A percentile compares a stretch with the other conserved stretches of the same genome.
These are phyloP conservation scores for Russula earlei DNA, from an alignment of 768 basidiomycete genomes.

Conservation along the genomic window DNA sequence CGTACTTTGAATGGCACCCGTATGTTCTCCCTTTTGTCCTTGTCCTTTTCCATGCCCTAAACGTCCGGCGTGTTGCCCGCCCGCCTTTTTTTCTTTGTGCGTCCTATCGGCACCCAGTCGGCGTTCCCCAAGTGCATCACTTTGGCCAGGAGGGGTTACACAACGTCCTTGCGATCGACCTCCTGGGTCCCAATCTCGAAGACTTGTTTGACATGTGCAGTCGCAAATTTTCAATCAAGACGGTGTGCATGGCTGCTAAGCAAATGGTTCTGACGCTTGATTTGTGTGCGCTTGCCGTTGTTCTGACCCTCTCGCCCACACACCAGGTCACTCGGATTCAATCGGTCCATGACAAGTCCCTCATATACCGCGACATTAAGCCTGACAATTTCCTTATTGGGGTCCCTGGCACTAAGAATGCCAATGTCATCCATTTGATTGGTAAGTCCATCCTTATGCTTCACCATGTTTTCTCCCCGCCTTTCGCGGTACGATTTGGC, in stretches of 20 bases:
- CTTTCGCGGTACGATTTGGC: background rate
- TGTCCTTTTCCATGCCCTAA: conserved; percentile 1
- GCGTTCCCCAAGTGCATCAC: conserved; percentile 96
- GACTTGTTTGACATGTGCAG: conserved; percentile 98
- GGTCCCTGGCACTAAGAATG: conserved; percentile 82
- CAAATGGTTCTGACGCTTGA: conserved; percentile 60
- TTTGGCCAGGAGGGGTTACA: conserved; percentile 98
- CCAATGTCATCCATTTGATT: conserved; percentile 81
- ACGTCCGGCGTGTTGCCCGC: background rate
- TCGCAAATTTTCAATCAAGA: conserved; percentile 97
- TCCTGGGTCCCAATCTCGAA: conserved; percentile 95
- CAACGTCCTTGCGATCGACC: conserved; percentile 89
- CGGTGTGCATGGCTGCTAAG: conserved; percentile 97
- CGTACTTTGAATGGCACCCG: conserved; percentile 87
- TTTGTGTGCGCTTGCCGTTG: background rate
- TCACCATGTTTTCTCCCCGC: background rate
- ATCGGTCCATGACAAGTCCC: conserved; percentile 94
- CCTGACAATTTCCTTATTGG: conserved; percentile 99
- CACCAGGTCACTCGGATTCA: conserved; percentile 88
- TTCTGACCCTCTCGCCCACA: conserved; percentile 9
- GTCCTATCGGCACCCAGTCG: conserved; percentile 42
- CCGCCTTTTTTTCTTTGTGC: background rate
- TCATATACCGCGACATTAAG: conserved; percentile 98
- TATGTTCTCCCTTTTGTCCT: conserved; percentile 37
- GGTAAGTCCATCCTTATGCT: conserved; percentile 44